These are phyloP conservation scores for Paecilomyces sp. DNA, from an alignment of 2,329 filamentous ascomycete species.

Conservation along the genomic window DNA sequence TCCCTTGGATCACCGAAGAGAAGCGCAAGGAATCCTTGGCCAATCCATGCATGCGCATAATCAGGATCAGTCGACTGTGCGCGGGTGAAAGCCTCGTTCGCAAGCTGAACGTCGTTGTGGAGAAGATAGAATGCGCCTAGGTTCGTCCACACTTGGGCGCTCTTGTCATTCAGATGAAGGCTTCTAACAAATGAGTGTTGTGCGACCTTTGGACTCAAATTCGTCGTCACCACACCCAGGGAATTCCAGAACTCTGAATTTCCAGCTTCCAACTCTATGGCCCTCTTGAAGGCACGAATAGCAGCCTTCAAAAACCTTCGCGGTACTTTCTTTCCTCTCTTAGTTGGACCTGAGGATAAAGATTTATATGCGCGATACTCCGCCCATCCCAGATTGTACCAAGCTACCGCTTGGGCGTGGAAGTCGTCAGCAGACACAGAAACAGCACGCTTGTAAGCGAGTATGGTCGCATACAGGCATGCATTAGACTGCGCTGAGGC, in stretches of 20 bases:
- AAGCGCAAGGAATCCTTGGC: conserved; percentile 79
- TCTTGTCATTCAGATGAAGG: conserved; percentile 85
- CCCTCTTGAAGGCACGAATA: conserved; percentile 85
- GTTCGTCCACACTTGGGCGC: conserved; percentile 81
- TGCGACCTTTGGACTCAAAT: conserved; percentile 75
- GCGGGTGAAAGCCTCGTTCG: conserved; percentile 81
- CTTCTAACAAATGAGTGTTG: conserved; percentile 92
- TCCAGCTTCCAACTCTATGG: conserved; percentile 89
- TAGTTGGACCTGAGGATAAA: conserved; percentile 38
- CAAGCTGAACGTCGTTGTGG: conserved; percentile 76
- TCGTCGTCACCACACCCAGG: conserved; percentile 81
- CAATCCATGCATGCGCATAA: conserved; percentile 87
- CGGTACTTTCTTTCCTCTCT: conserved; percentile 45
- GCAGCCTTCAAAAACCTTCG: conserved; percentile 69
- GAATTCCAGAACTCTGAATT: conserved; percentile 98
- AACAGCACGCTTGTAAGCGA: conserved; percentile 83
- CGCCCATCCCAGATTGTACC: conserved; percentile 94
- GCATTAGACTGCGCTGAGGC: conserved; percentile 36
- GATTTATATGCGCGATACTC: conserved; percentile 75
- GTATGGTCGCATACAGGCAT: conserved; percentile 64
- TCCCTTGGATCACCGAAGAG: conserved; percentile 67
- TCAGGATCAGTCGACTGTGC: conserved; percentile 93
- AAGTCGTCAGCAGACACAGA: conserved; percentile 63
- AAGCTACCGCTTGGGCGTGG: conserved; percentile 89
- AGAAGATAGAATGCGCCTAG: conserved; percentile 78